Evolutionary conservation across 2,329 filamentous ascomycete genomes (phyloP).

Genomic region (Colletotrichum neosansevieriae): DNA sequence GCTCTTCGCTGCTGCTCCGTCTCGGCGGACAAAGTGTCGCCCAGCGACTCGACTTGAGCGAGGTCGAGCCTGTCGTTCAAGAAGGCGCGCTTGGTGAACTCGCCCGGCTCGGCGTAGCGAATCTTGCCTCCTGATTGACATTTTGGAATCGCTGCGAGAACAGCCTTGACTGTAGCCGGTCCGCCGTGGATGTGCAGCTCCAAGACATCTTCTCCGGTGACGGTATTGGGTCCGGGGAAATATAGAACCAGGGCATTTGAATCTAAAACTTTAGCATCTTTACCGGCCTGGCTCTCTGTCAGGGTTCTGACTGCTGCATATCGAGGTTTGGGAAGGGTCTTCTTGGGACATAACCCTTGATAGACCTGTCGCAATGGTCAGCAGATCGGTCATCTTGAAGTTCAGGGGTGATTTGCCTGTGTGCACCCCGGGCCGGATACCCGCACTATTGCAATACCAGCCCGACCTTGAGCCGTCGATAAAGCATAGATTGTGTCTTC

Average conservation of each 20-base stretch:
- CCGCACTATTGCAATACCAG: constrained; percentile 90
- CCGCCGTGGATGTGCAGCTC: constrained; percentile 97
- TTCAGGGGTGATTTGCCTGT: constrained; percentile 60
- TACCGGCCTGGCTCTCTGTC: constrained; percentile 61
- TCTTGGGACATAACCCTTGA: constrained; percentile 61
- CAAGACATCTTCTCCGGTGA: constrained; percentile 91
- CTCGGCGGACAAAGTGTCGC: constrained; percentile 74
- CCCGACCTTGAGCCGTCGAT: constrained; percentile 86
- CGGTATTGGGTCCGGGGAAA: constrained; percentile 84
- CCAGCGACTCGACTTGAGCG: constrained; percentile 80
- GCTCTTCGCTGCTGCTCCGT: constrained; percentile 94
- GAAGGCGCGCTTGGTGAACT: constrained; percentile 95
- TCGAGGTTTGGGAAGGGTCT: constrained; percentile 59
- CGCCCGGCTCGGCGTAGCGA: constrained; percentile 92
- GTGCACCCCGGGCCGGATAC: constrained; percentile 84
- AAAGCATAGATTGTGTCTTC: constrained; percentile 89
- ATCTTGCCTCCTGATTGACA: constrained; percentile 60
- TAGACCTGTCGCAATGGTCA: constrained; percentile 57
- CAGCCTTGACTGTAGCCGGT: constrained; percentile 86
- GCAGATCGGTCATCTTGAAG: not conserved
- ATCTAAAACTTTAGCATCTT: constrained; percentile 72
- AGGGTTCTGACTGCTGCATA: constrained; percentile 81
- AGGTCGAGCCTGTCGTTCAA: constrained; percentile 87
- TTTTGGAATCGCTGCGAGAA: constrained; percentile 80
- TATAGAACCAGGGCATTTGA: constrained; percentile 83